These are phyloP conservation scores for Hyaloscypha hepaticicola DNA, from an alignment of 495 filamentous ascomycete genomes.

Conservation along the genomic window DNA sequence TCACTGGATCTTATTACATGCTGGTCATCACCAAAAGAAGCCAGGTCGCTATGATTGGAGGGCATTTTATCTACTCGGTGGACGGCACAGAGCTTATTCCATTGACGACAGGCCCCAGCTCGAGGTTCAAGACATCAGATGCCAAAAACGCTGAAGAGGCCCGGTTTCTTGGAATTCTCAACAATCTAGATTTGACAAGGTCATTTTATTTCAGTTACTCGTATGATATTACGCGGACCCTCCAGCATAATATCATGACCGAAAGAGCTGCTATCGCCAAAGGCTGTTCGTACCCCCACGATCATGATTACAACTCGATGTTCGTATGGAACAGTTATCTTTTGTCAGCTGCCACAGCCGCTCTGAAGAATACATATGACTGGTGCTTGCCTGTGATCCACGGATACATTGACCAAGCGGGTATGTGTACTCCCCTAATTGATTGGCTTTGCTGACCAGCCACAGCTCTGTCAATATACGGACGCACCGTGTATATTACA, in stretches of 20 bases:
- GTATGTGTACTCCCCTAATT: constrained; percentile 29
- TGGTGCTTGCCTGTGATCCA: constrained; percentile 98
- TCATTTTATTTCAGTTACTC: constrained; percentile 99
- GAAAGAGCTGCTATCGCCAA: constrained; percentile 68
- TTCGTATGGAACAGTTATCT: constrained; percentile 97
- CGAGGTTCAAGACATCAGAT: constrained; percentile 65
- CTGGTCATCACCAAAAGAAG: constrained; percentile 92
- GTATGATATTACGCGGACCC: constrained; percentile 89
- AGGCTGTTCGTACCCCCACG: constrained; percentile 55
- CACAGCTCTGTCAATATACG: constrained; percentile 77
- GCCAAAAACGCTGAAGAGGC: constrained; percentile 82
- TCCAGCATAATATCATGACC: constrained; percentile 88
- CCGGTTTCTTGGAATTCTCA: constrained; percentile 82
- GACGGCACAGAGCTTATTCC: constrained; percentile 94
- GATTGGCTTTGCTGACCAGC: constrained; percentile 58
- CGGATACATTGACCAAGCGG: constrained; percentile 89
- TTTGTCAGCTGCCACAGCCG: constrained; percentile 67
- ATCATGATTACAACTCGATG: constrained; percentile 83
- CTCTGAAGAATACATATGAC: constrained; percentile 78
- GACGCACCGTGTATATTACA: constrained; percentile 83
- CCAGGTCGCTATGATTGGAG: constrained; percentile 92
- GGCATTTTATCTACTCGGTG: constrained; percentile 92
- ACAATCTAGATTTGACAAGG: constrained; percentile 82
- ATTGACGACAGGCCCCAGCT: constrained; percentile 58
- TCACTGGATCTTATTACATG: constrained; percentile 98